phyloP scores from a whole-genome alignment of 148 eudicot species.

The Suaeda aralocaspica region DNA sequence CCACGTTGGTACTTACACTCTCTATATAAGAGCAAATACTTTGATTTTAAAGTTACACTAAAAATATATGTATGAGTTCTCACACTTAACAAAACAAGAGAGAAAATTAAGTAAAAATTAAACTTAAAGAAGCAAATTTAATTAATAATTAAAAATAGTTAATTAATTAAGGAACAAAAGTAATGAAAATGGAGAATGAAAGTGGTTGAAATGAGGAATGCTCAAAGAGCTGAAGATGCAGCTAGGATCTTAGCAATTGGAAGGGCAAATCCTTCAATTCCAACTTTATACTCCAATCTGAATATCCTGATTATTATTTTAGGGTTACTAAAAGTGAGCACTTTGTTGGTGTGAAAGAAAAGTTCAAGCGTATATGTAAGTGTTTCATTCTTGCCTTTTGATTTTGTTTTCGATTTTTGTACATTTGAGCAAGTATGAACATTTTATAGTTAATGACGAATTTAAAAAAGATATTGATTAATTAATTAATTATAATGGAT shows the following conservation, averaged over 20 bases:
- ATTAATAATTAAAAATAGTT: neutral
- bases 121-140: neutral
- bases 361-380: constrained; percentile 32
- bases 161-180: too few relatives aligned
- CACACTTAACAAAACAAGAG: neutral
- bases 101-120: neutral
- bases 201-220: constrained; percentile 19
- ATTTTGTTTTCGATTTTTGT: too few relatives aligned
- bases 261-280: constrained; percentile 23
- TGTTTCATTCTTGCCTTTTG: neutral
- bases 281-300: constrained; percentile 22
- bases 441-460: too few relatives aligned
- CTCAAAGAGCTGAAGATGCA: constrained; percentile 22
- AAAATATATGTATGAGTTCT: neutral
- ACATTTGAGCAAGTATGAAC: too few relatives aligned
- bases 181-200: constrained; percentile 7
- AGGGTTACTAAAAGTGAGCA: constrained; percentile 26
- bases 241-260: constrained; percentile 28
- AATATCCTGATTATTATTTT: constrained; percentile 33
- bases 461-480: too few relatives aligned
- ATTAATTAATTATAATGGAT: too few relatives aligned
- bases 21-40: neutral
- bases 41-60: neutral
- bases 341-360: constrained; percentile 14
- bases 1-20: neutral